These are phyloP conservation scores for Trypanosoma vivax DNA, from an alignment of 208 protist genomes.

Conservation along the genomic window DNA sequence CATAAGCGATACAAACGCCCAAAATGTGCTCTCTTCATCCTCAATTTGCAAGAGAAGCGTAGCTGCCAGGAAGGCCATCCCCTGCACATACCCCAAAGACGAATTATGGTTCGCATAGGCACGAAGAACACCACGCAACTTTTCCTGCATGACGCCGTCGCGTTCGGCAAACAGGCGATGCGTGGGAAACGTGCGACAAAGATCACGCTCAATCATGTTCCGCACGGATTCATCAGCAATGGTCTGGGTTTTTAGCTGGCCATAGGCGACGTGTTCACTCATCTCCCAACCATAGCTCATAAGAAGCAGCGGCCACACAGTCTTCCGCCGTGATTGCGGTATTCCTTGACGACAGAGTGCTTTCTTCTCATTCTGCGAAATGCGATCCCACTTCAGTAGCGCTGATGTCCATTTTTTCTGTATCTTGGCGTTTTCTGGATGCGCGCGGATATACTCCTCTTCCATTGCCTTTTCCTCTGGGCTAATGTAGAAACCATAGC, in stretches of 20 bases:
- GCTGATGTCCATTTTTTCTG: conserved; percentile 25
- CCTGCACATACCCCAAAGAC: conserved; percentile 83
- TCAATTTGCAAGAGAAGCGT: conserved; percentile 77
- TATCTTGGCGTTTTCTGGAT: conserved; percentile 3
- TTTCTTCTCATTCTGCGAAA: conserved; percentile 28
- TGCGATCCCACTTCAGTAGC: conserved; percentile 27
- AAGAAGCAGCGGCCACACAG: conserved; percentile 69
- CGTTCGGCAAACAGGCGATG: conserved; percentile 56
- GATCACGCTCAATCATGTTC: conserved; percentile 76
- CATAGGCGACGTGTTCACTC: conserved; percentile 22
- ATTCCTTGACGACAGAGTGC: conserved; percentile 66
- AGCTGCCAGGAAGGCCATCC: conserved; percentile 87
- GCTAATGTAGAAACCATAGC: conserved; percentile 69
- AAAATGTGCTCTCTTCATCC: conserved; percentile 81
- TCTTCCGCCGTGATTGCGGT: conserved; percentile 38
- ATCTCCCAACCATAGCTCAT: conserved; percentile 20
- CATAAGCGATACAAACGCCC: conserved; percentile 82
- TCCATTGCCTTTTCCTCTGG: conserved; percentile 64
- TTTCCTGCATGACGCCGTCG: conserved; percentile 33
- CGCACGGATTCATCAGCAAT: conserved; percentile 24
- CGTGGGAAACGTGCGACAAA: conserved; percentile 82
- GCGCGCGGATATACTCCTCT: conserved; percentile 16
- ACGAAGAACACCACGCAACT: conserved; percentile 66
- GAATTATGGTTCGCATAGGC: conserved; percentile 75
- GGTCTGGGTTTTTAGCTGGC: conserved; percentile 19